These are phyloP conservation scores for Lactarius psammicola DNA, from an alignment of 768 basidiomycete species.

Conservation along the genomic window DNA sequence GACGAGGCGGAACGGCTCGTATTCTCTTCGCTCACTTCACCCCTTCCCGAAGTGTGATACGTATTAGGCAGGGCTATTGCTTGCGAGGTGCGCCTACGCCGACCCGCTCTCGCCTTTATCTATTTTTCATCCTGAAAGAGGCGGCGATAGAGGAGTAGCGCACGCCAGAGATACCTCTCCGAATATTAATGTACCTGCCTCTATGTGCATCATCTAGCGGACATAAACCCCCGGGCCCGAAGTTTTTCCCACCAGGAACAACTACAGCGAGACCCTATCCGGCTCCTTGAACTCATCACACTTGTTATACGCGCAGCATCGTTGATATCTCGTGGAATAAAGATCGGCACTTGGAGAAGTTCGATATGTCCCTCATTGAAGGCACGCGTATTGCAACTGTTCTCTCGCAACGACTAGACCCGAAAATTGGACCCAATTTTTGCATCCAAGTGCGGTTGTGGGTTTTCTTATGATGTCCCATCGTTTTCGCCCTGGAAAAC, in stretches of 20 bases:
- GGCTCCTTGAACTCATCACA: constrained; percentile 62
- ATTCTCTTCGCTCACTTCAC: constrained; percentile 61
- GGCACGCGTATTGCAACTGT: constrained; percentile 53
- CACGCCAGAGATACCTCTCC: constrained; percentile 69
- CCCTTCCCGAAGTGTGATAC: constrained; percentile 80
- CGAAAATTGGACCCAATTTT: too few relatives aligned
- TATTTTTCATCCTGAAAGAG: constrained; percentile 34
- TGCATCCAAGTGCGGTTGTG: too few relatives aligned
- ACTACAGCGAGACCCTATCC: constrained; percentile 40
- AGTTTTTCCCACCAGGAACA: constrained; percentile 35
- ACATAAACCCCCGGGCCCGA: constrained; percentile 40
- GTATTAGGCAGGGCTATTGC: constrained; percentile 75
- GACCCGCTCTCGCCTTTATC: constrained; percentile 16
- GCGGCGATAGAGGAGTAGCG: constrained; percentile 72
- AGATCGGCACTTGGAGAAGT: constrained; percentile 90
- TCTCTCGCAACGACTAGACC: constrained; percentile 37
- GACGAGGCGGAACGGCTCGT: constrained; percentile 41
- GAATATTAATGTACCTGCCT: too few relatives aligned
- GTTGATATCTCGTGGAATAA: constrained; percentile 53
- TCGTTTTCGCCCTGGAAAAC: too few relatives aligned
- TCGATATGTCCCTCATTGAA: constrained; percentile 76
- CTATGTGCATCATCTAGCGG: constrained; percentile 47
- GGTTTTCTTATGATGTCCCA: too few relatives aligned
- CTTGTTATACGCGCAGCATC: constrained; percentile 60
- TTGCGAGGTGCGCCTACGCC: constrained; percentile 60